Evolutionary conservation across 2,329 filamentous ascomycete genomes (phyloP).

Genomic region (Ilyonectria robusta): DNA sequence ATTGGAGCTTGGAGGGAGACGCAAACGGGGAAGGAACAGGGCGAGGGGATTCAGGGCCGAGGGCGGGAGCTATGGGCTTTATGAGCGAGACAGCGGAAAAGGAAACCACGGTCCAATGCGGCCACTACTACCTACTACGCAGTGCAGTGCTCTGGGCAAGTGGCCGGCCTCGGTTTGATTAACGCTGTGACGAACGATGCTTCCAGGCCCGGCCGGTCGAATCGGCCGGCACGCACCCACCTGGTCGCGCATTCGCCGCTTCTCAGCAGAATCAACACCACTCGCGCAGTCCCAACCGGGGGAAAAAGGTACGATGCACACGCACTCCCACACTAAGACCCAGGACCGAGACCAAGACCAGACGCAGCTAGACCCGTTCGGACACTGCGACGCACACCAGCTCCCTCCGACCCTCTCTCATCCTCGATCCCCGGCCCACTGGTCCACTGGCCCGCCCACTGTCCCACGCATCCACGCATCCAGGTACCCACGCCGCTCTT

Average conservation of each 20-base stretch:
- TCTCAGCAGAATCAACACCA: neutral
- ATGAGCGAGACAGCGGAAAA: slow-evolving; percentile 35
- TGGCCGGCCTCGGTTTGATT: slow-evolving; percentile 49
- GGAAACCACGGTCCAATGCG: slow-evolving; percentile 44
- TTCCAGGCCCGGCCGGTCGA: slow-evolving; percentile 37
- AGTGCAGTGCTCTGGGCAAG: slow-evolving; percentile 29
- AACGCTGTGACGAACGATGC: slow-evolving; percentile 39
- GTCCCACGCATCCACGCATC: slow-evolving; percentile 12
- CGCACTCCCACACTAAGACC: slow-evolving; percentile 10
- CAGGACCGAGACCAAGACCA: slow-evolving; percentile 4
- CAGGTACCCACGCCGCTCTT: slow-evolving; percentile 22
- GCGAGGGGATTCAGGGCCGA: slow-evolving; percentile 25
- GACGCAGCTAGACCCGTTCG: slow-evolving; percentile 3
- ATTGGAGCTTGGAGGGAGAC: slow-evolving; percentile 21
- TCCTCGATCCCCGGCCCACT: slow-evolving; percentile 2
- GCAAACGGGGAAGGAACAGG: slow-evolving; percentile 27
- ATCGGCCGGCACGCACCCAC: slow-evolving; percentile 37
- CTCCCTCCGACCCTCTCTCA: neutral
- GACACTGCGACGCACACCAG: slow-evolving; percentile 10
- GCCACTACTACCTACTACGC: slow-evolving; percentile 5
- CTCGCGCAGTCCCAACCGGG: neutral
- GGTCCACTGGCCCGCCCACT: slow-evolving; percentile 10
- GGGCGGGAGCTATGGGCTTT: slow-evolving; percentile 44
- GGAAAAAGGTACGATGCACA: slow-evolving; percentile 18
- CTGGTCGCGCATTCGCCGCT: slow-evolving; percentile 30